Base-by-base conservation (phyloP, 2,329 filamentous ascomycete species). In the Verticillium dahliae region DNA sequence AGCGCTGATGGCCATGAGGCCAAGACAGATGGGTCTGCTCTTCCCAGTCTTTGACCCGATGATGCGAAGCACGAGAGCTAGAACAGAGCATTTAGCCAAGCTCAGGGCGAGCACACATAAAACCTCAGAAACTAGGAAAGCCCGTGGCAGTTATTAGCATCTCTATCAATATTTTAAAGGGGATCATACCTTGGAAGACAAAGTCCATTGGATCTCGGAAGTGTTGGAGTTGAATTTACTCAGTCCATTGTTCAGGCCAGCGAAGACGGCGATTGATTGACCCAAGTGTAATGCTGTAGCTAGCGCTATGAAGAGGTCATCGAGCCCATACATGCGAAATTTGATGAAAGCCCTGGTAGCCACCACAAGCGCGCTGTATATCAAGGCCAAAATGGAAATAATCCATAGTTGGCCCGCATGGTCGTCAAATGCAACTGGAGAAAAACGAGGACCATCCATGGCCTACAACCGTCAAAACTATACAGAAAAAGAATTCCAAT, bases 401-500 rank as follows among this genome's bases (percentile, higher is more conserved):
- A 67, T 66, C 66, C 64, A 66, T 31, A 66, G 38, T 13, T 67
- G 60, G 1, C 66, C 66, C 5, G 66, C 66, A 38, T 65, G 62
- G 41, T 67, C 66, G 34, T 61, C 61, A 4, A 31, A 54, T 5
- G 37, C 39, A 37, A 66, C 60, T 4, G 64, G 65, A 38, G 66
- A 66, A 39, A 67, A 67, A 9, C 65, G 45, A 52, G 45, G 45
- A 3, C 45, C 45, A 10, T 62, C 14, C 14, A 22, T 27, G 10
- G 57, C 15, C 35, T 6, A 57, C 27, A 31, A 31, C 27, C 27
- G 27, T 5, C 4, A 31, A 31, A 4, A 31, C 27, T 31, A 31
- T 31, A 31, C 27, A 4, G 3, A 31, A 31, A 31, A 14, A 45
- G 6, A 31, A 31, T 31, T 31, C 4, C 5, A 31, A 31, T 4